Conservation (phyloP, 1,284 basidiomycete genomes). For the Phylloboletellus chloephorus region DNA sequence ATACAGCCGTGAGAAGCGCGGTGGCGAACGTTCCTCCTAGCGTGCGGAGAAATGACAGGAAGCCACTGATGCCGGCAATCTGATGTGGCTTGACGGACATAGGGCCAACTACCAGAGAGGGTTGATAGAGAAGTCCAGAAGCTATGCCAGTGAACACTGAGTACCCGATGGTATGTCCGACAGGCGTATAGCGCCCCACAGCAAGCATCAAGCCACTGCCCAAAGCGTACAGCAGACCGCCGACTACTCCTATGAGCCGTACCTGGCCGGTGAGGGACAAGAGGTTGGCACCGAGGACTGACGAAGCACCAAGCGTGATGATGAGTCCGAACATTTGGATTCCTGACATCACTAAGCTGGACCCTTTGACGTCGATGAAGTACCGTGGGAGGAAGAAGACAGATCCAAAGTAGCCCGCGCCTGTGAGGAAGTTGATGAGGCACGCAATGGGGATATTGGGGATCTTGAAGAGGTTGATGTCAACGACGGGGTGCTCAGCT, state of each 20-base stretch:
- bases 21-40: conserved; percentile 34
- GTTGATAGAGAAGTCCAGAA: conserved; percentile 32
- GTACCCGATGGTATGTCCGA: conserved; percentile 27
- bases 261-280: conserved; percentile 29
- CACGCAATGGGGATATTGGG: conserved; percentile 32
- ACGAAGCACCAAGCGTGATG: conserved; percentile 29
- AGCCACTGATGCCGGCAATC: conserved; percentile 33
- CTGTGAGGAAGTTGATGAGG: conserved; percentile 34
- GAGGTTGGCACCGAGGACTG: conserved; percentile 31
- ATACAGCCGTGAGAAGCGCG: conserved; percentile 32
- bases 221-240: conserved; percentile 29
- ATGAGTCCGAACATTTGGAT: conserved; percentile 33
- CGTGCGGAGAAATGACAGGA: conserved; percentile 32
- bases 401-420: conserved; percentile 33
- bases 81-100: conserved; percentile 34
- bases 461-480: conserved; percentile 30
- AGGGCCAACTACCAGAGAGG: conserved; percentile 32
- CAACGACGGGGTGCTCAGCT: conserved; percentile 31
- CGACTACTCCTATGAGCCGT: conserved; percentile 26
- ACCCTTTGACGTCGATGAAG: conserved; percentile 34
- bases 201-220: conserved; percentile 29
- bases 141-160: conserved; percentile 30
- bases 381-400: conserved; percentile 35
- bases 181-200: conserved; percentile 28
- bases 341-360: conserved; percentile 27